Evolutionary conservation across 2,329 filamentous ascomycete genomes (phyloP), one percentile per base, ranked within the genome.

Genomic region (Chaetomium strumarium): DNA sequence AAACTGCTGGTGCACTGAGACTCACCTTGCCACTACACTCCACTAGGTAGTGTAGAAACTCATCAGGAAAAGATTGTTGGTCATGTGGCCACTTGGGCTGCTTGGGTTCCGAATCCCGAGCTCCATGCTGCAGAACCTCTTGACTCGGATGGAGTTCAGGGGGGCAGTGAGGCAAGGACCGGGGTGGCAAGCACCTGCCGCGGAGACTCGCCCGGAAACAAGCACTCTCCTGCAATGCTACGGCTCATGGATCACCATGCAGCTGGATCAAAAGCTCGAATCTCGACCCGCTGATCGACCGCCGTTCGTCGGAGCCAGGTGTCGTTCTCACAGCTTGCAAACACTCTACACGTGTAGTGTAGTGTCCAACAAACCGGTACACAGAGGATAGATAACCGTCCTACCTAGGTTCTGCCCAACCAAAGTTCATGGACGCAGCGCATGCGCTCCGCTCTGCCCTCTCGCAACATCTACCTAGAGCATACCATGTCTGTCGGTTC

Each of bases 21-120:
- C 24, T 24, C 24, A 24, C 4, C 7, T 24, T 7, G 24, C 24
- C 9, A 34, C 30, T 33, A 33, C 30, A 33, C 7, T 33, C 12
- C 30, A 33, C 30, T 33, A 33, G 30, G 30, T 7, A 12, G 12
- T 12, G 30, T 8, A 7, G n/a, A 36, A 36, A 10, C 5, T 13
- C 33, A 31, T 11, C 19, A 19, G 20, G 19, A 24, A 55, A 45
- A 49, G 33, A 8, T 44, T 46, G 45, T 5, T 40, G 53, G 49
- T 55, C 49, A 49, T 55, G 53, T 55, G 53, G 39, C 40, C 45
- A 45, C 40, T 44, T 24, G 4, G n/a, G 33, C 30, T 16, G 39
- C 36, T 47, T 48, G 38, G 48, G 38, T 49, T 51, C 44, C 44
- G 48, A 51, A 51, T 45, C 48, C 52, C 52, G 52, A 51, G 17